Evolutionary conservation across 2,329 filamentous ascomycete species (phyloP).

Genomic region (Venturia effusa): DNA sequence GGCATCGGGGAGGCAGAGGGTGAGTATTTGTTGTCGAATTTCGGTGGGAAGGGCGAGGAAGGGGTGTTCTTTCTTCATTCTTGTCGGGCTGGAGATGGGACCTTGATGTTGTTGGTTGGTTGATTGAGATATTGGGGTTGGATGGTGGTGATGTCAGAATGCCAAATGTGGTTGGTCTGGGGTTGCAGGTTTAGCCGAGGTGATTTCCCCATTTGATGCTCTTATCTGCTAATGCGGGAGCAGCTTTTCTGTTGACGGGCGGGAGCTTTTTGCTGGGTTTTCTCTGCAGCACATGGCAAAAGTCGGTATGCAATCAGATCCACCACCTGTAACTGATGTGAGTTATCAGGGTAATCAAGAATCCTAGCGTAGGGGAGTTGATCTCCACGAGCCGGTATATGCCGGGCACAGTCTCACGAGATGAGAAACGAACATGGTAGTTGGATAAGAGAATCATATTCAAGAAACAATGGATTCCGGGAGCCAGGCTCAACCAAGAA

Average conservation of each 20-base stretch:
- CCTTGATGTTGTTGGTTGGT: background rate
- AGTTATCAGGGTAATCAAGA: too few species aligned
- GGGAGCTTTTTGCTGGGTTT: too few species aligned
- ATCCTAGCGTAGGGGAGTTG: too few species aligned
- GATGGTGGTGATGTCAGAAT: background rate
- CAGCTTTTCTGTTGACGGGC: too few species aligned
- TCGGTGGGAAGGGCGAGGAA: background rate
- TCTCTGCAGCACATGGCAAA: too few species aligned
- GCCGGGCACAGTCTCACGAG: too few species aligned
- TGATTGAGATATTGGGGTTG: background rate
- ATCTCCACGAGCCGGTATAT: too few species aligned
- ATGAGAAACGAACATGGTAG: background rate
- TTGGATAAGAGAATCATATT: background rate
- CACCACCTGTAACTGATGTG: too few species aligned
- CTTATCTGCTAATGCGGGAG: too few species aligned
- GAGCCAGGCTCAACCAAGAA: constrained; percentile 2
- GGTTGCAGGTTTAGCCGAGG: background rate
- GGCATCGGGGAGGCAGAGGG: background rate
- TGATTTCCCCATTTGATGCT: too few species aligned
- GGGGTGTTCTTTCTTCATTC: background rate
- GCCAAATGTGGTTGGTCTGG: background rate
- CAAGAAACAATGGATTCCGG: background rate
- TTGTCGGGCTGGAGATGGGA: background rate
- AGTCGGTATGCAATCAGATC: too few species aligned
- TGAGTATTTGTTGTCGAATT: background rate